Percentiles rank a stretch among this genome's conserved stretches.
phyloP scores from a whole-genome alignment of 257 asterid genomes.

The Scutellaria galericulata region DNA sequence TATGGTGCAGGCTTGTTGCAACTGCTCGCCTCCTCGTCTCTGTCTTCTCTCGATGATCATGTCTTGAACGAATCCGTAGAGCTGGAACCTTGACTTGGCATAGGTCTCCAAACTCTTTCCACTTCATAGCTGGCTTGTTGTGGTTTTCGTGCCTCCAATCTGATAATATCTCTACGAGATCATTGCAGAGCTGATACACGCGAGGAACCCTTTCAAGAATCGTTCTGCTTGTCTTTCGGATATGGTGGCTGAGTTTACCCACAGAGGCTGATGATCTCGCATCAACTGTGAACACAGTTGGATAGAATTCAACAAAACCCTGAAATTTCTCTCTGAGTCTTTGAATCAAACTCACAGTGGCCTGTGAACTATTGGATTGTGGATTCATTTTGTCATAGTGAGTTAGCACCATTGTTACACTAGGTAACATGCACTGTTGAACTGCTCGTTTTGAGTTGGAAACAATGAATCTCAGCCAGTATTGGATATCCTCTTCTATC shows the following conservation, averaged over 20 bases:
- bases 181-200: constrained; percentile 76
- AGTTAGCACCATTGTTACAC: constrained; percentile 77
- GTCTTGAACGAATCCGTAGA: constrained; percentile 69
- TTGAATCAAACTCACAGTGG: constrained; percentile 49
- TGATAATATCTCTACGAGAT: constrained; percentile 53
- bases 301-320: constrained; percentile 69
- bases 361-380: constrained; percentile 52
- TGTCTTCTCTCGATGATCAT: constrained; percentile 62
- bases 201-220: constrained; percentile 74
- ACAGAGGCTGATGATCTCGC: constrained; percentile 89
- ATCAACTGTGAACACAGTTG: constrained; percentile 84
- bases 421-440: constrained; percentile 79
- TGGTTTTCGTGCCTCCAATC: constrained; percentile 71
- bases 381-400: constrained; percentile 71
- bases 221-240: constrained; percentile 59
- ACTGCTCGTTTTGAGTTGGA: constrained; percentile 75
- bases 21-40: constrained; percentile 69
- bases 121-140: constrained; percentile 71
- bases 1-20: constrained; percentile 74
- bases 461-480: constrained; percentile 79
- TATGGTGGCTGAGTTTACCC: constrained; percentile 67
- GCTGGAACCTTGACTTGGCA: constrained; percentile 80
- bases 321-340: constrained; percentile 66
- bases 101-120: constrained; percentile 79
- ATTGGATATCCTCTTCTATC: constrained; percentile 76